These are phyloP conservation scores for Fusarium sp. DNA, from an alignment of 2,329 filamentous ascomycete genomes.

Conservation along the genomic window DNA sequence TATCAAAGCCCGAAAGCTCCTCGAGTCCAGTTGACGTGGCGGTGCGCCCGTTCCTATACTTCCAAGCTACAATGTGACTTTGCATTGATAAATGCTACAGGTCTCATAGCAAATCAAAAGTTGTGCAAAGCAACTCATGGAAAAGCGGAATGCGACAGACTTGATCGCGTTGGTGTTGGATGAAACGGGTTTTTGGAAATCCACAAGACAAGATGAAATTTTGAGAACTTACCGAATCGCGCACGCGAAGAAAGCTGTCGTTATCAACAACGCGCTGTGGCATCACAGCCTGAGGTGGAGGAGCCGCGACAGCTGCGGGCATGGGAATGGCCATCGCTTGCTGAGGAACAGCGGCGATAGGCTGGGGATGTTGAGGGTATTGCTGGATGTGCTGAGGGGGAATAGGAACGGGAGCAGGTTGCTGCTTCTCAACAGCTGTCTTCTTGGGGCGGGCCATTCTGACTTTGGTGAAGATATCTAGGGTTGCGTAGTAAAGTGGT, in stretches of 20 bases:
- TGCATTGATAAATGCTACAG: background rate
- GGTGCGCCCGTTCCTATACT: background rate
- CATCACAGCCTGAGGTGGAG: conserved; percentile 34
- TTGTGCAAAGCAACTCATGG: background rate
- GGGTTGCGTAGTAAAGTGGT: background rate
- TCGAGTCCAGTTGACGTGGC: background rate
- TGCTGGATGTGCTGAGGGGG: conserved; percentile 41
- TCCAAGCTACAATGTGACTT: background rate
- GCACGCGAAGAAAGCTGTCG: conserved; percentile 82
- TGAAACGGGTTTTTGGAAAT: background rate
- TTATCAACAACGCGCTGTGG: conserved; percentile 67
- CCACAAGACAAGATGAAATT: conserved; percentile 22
- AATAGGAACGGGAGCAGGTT: conserved; percentile 53
- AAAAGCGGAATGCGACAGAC: background rate
- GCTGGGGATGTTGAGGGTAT: conserved; percentile 41
- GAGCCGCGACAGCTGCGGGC: conserved; percentile 38
- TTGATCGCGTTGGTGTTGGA: background rate
- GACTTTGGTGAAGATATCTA: conserved; percentile 9
- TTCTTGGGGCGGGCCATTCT: conserved; percentile 62
- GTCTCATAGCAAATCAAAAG: background rate
- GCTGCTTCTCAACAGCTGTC: conserved; percentile 52
- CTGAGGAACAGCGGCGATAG: conserved; percentile 51
- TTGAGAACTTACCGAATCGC: conserved; percentile 78
- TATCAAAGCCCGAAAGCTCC: background rate
- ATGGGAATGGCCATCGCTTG: conserved; percentile 57